Conservation (phyloP, 192 early-diverging fungal genomes). For the Gonapodya sp. region DNA sequence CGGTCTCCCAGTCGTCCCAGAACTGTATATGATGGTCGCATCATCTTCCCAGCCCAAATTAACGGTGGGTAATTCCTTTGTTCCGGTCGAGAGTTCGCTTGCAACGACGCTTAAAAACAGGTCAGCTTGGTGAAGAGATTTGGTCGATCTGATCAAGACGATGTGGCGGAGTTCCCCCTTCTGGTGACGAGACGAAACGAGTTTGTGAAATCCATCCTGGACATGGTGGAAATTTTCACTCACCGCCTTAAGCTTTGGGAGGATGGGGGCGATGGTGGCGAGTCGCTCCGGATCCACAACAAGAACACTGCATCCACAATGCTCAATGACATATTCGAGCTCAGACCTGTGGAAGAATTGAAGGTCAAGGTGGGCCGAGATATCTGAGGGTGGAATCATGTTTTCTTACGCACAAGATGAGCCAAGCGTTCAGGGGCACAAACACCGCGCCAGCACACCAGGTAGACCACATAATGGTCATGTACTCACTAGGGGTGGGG, state of each 20-base stretch:
- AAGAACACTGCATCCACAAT: neutral
- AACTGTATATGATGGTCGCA: slow-evolving; percentile 12
- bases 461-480: neutral
- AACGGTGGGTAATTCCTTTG: neutral
- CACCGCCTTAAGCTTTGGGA: neutral
- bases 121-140: too few relatives aligned
- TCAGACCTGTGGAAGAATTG: too few relatives aligned
- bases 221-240: too few relatives aligned
- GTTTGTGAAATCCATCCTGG: too few relatives aligned
- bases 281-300: neutral
- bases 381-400: too few relatives aligned
- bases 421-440: neutral
- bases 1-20: slow-evolving; percentile 19
- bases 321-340: neutral
- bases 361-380: too few relatives aligned
- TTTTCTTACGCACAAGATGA: too few relatives aligned
- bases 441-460: neutral
- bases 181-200: too few relatives aligned
- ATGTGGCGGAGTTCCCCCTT: neutral
- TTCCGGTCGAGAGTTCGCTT: neutral
- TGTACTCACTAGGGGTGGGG: neutral
- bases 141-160: neutral
- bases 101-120: neutral
- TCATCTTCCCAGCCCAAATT: neutral
- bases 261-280: neutral